A percentile compares a stretch with the other conserved stretches of the same genome.
These are phyloP conservation scores for Durusdinium trenchii DNA, from an alignment of 73 alveolate genomes.

Conservation along the genomic window DNA sequence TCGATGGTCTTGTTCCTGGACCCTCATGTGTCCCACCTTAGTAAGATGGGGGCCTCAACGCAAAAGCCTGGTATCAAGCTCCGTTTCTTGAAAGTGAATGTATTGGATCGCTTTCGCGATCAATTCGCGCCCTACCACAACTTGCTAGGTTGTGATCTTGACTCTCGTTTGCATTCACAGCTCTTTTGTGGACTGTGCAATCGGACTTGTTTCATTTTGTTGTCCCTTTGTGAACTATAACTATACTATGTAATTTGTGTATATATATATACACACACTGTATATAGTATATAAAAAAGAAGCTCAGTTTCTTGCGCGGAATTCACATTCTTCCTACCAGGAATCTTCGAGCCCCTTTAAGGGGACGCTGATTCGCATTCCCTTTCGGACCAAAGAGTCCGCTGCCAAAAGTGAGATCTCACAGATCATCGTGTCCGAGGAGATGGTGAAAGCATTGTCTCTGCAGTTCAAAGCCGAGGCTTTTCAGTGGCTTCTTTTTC, in stretches of 20 bases:
- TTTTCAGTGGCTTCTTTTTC: constrained; percentile 10
- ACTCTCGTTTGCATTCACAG: no score
- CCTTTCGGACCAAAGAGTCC: constrained; percentile 29
- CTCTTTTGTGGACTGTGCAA: not conserved
- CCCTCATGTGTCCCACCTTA: constrained; percentile 1
- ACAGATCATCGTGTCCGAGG: not conserved
- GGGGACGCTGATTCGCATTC: constrained; percentile 45
- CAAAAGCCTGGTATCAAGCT: constrained; percentile 26
- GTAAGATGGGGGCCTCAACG: constrained; percentile 4
- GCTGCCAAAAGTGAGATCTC: constrained; percentile 22
- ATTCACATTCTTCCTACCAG: no score
- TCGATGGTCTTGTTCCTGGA: constrained; percentile 1
- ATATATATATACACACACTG: no score
- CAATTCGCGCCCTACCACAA: no score
- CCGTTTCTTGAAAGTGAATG: constrained; percentile 13
- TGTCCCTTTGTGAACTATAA: not conserved
- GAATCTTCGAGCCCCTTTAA: not conserved
- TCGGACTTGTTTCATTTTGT: not conserved
- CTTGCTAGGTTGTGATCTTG: no score
- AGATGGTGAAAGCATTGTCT: constrained; percentile 29
- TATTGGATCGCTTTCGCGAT: no score
- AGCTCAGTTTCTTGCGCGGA: no score
- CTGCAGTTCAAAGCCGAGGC: constrained; percentile 8
- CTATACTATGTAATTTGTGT: no score
- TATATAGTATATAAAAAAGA: no score